Evolutionary conservation across 2,329 filamentous ascomycete species (phyloP).

Genomic region (Neoscytalidium dimidiatum): DNA sequence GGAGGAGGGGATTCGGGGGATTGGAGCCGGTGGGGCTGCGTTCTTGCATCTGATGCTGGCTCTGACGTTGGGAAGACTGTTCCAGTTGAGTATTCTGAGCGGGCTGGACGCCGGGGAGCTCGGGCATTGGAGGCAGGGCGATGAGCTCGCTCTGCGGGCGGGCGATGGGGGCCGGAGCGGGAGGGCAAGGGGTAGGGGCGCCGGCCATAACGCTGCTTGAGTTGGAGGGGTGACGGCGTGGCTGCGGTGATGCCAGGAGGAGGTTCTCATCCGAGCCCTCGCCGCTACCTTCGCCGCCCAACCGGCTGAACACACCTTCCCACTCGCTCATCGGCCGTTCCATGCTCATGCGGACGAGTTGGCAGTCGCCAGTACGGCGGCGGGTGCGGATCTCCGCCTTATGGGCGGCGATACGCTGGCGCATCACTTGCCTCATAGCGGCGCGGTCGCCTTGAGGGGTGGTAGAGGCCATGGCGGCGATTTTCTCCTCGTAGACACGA

Average conservation of each 20-base stretch:
- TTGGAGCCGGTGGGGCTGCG: background rate
- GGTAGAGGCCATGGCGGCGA: constrained; percentile 37
- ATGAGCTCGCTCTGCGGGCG: constrained; percentile 1
- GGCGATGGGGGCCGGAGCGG: background rate
- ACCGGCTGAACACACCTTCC: constrained; percentile 36
- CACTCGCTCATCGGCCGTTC: constrained; percentile 44
- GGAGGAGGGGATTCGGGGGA: background rate
- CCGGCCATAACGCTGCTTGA: background rate
- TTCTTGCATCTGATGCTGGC: background rate
- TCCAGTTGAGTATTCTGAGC: too few species aligned
- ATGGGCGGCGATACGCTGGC: constrained; percentile 44
- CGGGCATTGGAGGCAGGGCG: constrained; percentile 11
- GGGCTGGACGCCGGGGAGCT: background rate
- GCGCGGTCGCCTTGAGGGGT: constrained; percentile 32
- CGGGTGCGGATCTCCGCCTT: constrained; percentile 45
- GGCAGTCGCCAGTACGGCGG: constrained; percentile 38
- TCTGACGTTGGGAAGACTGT: background rate
- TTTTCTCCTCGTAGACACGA: constrained; percentile 59
- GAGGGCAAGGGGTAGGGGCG: background rate
- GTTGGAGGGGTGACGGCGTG: background rate
- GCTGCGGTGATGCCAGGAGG: background rate
- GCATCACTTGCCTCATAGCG: constrained; percentile 40
- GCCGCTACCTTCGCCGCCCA: constrained; percentile 17
- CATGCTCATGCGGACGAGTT: constrained; percentile 40
- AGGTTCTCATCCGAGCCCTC: background rate